Percentiles rank a stretch among this genome's conserved stretches.
Conservation (phyloP, 345 rosid species). For the Corchorus capsularis region DNA sequence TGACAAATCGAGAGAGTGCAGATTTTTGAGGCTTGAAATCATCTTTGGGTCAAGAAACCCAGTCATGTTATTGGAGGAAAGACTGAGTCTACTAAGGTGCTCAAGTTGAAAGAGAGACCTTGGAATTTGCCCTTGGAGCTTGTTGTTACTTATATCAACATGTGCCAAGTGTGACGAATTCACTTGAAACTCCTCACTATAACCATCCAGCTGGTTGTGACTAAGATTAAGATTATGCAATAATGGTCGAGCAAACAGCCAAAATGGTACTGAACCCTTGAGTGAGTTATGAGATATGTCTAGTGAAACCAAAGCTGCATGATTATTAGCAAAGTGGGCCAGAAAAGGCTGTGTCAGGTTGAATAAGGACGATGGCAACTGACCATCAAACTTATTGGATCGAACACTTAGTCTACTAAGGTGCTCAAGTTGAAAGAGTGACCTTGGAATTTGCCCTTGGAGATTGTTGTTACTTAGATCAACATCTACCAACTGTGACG, state of each 20-base stretch:
- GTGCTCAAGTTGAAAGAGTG: neutral
- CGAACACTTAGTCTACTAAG: neutral
- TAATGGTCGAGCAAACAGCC: neutral
- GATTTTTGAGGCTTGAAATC: conserved; percentile 24
- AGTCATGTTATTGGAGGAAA: neutral
- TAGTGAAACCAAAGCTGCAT: neutral
- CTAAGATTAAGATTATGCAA: neutral
- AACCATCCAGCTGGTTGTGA: neutral
- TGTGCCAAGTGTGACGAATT: neutral
- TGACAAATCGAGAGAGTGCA: conserved; percentile 15
- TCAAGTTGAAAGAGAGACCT: neutral
- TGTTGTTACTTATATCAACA: neutral
- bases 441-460: neutral
- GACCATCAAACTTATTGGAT: neutral
- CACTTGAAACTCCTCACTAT: neutral
- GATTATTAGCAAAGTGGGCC: too few species aligned
- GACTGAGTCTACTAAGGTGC: neutral
- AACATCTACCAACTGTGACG: neutral
- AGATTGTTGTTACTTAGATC: neutral
- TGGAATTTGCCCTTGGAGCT: neutral
- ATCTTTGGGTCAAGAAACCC: conserved; percentile 14
- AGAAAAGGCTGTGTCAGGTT: too few species aligned
- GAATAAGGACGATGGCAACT: too few species aligned
- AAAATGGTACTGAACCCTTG: conserved; percentile 23
- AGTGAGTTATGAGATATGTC: conserved; percentile 5